A percentile compares a stretch with the other conserved stretches of the same genome.
phyloP scores from a whole-genome alignment of 2,329 filamentous ascomycete genomes.

The Aspergillus intermedius region DNA sequence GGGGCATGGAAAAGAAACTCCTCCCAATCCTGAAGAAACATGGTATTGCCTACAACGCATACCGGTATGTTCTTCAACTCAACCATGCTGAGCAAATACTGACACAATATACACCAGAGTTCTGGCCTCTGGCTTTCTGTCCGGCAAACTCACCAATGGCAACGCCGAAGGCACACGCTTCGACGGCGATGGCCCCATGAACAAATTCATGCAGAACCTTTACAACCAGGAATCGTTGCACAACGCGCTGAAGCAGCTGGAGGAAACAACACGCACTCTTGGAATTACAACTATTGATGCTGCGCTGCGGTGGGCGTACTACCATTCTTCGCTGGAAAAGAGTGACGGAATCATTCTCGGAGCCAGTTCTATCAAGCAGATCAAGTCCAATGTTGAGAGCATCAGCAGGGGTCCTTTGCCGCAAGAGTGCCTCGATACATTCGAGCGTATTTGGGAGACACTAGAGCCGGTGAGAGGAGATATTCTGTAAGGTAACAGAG shows the following conservation, averaged over 20 bases:
- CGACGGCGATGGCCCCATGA: slow-evolving; percentile 19
- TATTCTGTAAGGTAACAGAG: not conserved
- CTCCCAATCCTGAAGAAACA: slow-evolving; percentile 32
- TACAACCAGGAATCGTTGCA: slow-evolving; percentile 25
- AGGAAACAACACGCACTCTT: slow-evolving; percentile 16
- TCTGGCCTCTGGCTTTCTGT: slow-evolving; percentile 32
- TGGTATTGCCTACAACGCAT: slow-evolving; percentile 6
- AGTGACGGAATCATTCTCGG: slow-evolving; percentile 30
- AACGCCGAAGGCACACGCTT: slow-evolving; percentile 23
- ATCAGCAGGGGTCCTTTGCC: slow-evolving; percentile 28
- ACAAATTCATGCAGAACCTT: slow-evolving; percentile 16
- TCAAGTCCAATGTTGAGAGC: slow-evolving; percentile 24
- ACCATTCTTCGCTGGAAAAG: slow-evolving; percentile 23
- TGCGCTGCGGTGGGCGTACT: slow-evolving; percentile 29
- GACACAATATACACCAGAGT: slow-evolving; percentile 8
- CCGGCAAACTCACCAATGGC: slow-evolving; percentile 23
- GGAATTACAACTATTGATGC: slow-evolving; percentile 28
- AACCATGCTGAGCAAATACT: not conserved
- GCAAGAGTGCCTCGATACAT: slow-evolving; percentile 23
- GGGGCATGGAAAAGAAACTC: slow-evolving; percentile 29
- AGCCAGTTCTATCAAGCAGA: slow-evolving; percentile 25
- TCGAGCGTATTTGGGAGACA: slow-evolving; percentile 1
- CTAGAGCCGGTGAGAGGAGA: not conserved
- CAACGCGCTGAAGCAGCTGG: slow-evolving; percentile 25
- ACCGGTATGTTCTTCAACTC: not conserved